These are phyloP conservation scores for Amaranthus hypochondriacus DNA, from an alignment of 148 eudicot species.

Conservation along the genomic window DNA sequence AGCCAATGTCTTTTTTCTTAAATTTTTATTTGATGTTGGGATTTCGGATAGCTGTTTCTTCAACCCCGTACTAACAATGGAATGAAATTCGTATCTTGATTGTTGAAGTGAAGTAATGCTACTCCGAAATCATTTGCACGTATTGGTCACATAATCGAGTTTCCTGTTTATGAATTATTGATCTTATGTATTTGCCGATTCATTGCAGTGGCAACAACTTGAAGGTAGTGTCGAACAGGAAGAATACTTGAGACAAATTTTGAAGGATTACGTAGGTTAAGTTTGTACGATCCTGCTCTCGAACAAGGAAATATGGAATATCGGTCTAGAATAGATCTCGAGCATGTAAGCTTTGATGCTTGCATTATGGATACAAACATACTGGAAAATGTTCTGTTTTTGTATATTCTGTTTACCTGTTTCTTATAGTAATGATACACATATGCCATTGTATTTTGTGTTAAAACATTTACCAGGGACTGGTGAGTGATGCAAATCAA, in stretches of 20 bases:
- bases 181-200: constrained; percentile 1
- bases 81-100: not conserved
- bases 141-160: not conserved
- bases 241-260: constrained; percentile 58
- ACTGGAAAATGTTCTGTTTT: not conserved
- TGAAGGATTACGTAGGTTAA: constrained; percentile 41
- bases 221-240: constrained; percentile 72
- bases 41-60: too few relatives aligned
- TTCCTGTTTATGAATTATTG: not conserved
- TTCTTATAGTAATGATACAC: not conserved
- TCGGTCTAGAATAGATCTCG: not conserved
- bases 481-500: too few relatives aligned
- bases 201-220: constrained; percentile 86
- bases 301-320: not conserved
- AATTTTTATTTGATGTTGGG: too few relatives aligned
- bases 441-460: too few relatives aligned
- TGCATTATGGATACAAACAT: not conserved
- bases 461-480: too few relatives aligned
- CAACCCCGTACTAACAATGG: not conserved
- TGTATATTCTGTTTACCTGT: constrained; percentile 5
- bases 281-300: not conserved
- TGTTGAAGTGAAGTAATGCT: not conserved
- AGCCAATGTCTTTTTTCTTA: too few relatives aligned
- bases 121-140: not conserved
- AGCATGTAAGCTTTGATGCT: not conserved